Evolutionary conservation across 108 stramenopile species (phyloP), one percentile per base, ranked within the genome.

Genomic region (Skeletonema marinoi): DNA sequence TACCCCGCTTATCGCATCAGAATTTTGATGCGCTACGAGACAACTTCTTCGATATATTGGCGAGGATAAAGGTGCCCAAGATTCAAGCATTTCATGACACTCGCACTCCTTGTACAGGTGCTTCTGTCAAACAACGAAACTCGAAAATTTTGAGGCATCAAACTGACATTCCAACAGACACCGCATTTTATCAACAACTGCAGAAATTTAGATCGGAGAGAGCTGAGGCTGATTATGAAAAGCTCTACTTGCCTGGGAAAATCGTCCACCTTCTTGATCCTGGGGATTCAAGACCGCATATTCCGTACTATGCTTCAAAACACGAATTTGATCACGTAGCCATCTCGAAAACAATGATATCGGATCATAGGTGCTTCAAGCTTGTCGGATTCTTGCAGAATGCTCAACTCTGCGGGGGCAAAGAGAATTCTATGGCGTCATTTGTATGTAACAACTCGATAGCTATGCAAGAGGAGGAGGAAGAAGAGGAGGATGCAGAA

Each of bases 1-100:
- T 91, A 65, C 70, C 88, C 30, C 50, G 66, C 17, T 14, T 68
- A 32, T 74, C 70, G 3, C 86, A 78, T 71, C 90, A 89, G 1
- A 64, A 72, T 30, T 75, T 93, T 31, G 54, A 60, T 35, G 61
- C 73, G 60, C 9, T 87, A 11, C 33, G 79, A 19, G 74, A 84
- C 39, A 59, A 87, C 8, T 67, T 81, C 54, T 72, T 80, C 29
- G 46, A 71, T 16, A 42, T 78, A 31, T 54, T 87, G 31, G 16
- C 66, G 19, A 39, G 86, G 8, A 79, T 80, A 16, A 82, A 81
- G 56, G 77, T 87, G 6, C 74, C 62, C 25, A 87, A 87, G 64
- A 79, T 74, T 32, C 12, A 78, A 10, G 62, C 74, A 8, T 74
- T 66, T 38, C 41, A 30, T 58, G 74, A 74, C 21, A 12, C 66